phyloP scores from a whole-genome alignment of 495 filamentous ascomycete species.

The Poronia punctata region DNA sequence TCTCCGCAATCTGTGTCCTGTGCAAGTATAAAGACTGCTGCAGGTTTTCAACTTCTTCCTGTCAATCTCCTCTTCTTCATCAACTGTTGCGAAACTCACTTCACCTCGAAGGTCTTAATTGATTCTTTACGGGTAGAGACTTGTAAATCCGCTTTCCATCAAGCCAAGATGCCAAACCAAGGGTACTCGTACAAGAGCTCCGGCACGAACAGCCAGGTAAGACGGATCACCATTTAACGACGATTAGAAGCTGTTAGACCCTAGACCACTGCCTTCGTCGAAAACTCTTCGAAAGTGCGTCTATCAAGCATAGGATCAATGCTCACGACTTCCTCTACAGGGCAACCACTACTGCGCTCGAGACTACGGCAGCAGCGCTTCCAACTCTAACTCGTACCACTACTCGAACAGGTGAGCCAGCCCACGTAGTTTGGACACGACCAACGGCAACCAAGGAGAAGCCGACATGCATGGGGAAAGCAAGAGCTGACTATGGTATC shows the following conservation, averaged over 20 bases:
- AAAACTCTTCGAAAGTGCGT: neutral
- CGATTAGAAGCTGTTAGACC: neutral
- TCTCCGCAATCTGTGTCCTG: no score
- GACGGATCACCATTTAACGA: neutral
- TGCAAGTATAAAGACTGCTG: no score
- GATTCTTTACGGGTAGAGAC: neutral
- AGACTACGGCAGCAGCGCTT: constrained; percentile 41
- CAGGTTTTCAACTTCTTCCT: no score
- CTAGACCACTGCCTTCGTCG: neutral
- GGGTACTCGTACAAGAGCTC: constrained; percentile 34
- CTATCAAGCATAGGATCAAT: neutral
- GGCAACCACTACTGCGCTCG: constrained; percentile 51
- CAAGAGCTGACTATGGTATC: neutral
- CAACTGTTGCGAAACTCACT: no score
- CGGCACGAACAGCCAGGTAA: constrained; percentile 39
- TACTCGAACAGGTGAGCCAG: constrained; percentile 47
- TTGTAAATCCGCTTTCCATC: neutral
- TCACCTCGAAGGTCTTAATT: no score
- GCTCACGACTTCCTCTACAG: constrained; percentile 16
- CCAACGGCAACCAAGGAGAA: neutral
- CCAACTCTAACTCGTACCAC: constrained; percentile 48
- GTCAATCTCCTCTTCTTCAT: no score
- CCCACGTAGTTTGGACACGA: no score
- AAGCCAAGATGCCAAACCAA: constrained; percentile 21
- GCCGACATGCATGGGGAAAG: neutral